Base-by-base conservation (phyloP, 225 moss, liverwort and hornwort species). In the Physcomitrellopsis africana region DNA sequence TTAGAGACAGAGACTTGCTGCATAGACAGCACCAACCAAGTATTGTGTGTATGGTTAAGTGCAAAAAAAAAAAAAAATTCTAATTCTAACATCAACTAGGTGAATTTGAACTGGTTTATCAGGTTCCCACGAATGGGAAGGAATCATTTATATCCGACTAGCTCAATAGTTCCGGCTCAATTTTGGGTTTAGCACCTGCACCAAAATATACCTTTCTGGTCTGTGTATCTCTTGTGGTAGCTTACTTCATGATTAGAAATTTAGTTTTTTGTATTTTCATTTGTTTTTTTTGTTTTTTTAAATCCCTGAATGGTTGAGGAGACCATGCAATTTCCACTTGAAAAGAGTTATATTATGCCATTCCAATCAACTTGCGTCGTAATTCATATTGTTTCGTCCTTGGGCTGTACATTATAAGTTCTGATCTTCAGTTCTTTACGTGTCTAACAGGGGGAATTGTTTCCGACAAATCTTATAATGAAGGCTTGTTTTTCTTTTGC, bases 171-270 rank as follows among this genome's bases (percentile, higher is more conserved):
- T 81, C 87, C 37, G 90, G 94, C 67, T 79, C 90, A 73, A 86
- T 92, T 57, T 77, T 95, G 78, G 92, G 94, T 60, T 79, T 95
- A 77, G 92, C 89, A 76, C 92, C 92, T 63, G 83, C 92, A 79
- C 86, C 94, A 37, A 92, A 92, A 58, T 95, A 92, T 60, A 86
- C 78, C 17, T 92, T 92, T 66, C 68, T 95, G 42, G 91, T 95
- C 67, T 92, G 89, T 70, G 94, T 95, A 45, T 95, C 94, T 57
- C 92, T 92, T 54, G 94, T 92, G 63, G 92, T 92, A 60, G 76
- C 89, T 78, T 95, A 95, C 77, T 91, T 95, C 37, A 86, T 87
- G 85, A 92, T 92, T 65, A 59, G 65, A 24, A 44, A 49, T 42
- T 18, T 70, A 51, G 7, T 12, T 14, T 48, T 67, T 27, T 20